Percentiles rank a stretch among this genome's conserved stretches.
Evolutionary conservation across 1,284 basidiomycete genomes (phyloP).

Genomic region (Sphaerobolus stellatus): DNA sequence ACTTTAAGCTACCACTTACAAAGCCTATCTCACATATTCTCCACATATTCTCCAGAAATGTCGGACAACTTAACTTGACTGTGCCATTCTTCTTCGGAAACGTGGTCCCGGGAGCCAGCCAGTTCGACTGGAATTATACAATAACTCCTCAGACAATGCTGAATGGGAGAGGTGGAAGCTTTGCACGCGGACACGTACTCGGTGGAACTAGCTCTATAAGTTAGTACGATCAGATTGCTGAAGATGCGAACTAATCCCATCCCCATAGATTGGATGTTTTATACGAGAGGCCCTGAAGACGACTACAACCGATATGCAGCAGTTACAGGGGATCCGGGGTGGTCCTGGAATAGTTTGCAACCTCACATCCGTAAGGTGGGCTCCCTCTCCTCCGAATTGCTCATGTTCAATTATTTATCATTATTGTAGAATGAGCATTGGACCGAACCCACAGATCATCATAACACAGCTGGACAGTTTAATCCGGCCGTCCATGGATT

Average conservation of each 20-base stretch:
- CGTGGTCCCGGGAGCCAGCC: not conserved
- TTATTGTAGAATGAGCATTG: slow-evolving; percentile 30
- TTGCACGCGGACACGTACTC: not conserved
- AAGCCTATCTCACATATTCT: too few relatives aligned
- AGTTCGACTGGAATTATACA: slow-evolving; percentile 10
- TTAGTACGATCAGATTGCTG: not conserved
- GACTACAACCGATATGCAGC: slow-evolving; percentile 40
- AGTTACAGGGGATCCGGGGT: slow-evolving; percentile 38
- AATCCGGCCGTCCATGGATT: slow-evolving; percentile 24
- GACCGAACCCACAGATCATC: slow-evolving; percentile 23
- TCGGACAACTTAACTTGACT: not conserved
- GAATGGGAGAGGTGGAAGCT: not conserved
- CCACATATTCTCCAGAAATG: not conserved
- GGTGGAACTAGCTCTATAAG: slow-evolving; percentile 5
- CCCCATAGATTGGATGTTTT: slow-evolving; percentile 32
- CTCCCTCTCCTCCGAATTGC: not conserved
- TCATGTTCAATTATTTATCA: not conserved
- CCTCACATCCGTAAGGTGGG: slow-evolving; percentile 35
- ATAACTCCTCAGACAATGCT: not conserved
- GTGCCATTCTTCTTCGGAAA: not conserved
- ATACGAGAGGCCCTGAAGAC: slow-evolving; percentile 40
- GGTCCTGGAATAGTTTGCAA: slow-evolving; percentile 40
- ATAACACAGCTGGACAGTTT: slow-evolving; percentile 26
- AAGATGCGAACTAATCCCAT: slow-evolving; percentile 14
- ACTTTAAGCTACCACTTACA: too few relatives aligned